Percentiles rank a stretch among this genome's conserved stretches.
These are phyloP conservation scores for Phytophthora fragariaefolia DNA, from an alignment of 352 stramenopile species.

Conservation along the genomic window DNA sequence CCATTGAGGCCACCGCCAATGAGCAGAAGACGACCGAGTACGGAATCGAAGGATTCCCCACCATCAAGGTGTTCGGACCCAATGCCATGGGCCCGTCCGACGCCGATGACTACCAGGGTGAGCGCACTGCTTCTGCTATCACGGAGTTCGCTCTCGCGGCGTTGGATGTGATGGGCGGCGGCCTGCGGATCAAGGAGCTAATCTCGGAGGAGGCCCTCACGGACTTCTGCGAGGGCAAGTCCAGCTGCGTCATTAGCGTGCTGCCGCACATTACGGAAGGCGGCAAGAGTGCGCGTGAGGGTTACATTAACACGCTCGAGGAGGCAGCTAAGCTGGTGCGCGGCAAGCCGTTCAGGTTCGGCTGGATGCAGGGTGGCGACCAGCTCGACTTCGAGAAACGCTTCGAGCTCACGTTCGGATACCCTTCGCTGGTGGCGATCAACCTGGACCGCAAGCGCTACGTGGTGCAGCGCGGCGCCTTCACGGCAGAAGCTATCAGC, in stretches of 20 bases:
- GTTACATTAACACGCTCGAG: constrained; percentile 84
- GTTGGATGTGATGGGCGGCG: constrained; percentile 74
- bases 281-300: constrained; percentile 83
- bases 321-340: constrained; percentile 86
- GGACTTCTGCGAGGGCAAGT: constrained; percentile 88
- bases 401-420: constrained; percentile 92
- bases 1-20: constrained; percentile 93
- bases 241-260: constrained; percentile 90
- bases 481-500: constrained; percentile 70
- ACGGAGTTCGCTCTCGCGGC: constrained; percentile 75
- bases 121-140: constrained; percentile 86
- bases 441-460: constrained; percentile 88
- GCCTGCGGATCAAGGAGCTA: constrained; percentile 85
- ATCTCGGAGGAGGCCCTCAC: constrained; percentile 64
- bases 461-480: constrained; percentile 81
- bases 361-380: constrained; percentile 91
- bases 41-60: constrained; percentile 94
- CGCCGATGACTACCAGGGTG: constrained; percentile 88
- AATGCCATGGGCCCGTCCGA: constrained; percentile 58
- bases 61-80: constrained; percentile 94
- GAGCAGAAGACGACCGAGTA: constrained; percentile 90
- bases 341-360: constrained; percentile 92
- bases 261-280: constrained; percentile 92
- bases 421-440: constrained; percentile 90
- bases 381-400: constrained; percentile 84